phyloP scores from a whole-genome alignment of 257 asterid species.

The Scutellaria minor region DNA sequence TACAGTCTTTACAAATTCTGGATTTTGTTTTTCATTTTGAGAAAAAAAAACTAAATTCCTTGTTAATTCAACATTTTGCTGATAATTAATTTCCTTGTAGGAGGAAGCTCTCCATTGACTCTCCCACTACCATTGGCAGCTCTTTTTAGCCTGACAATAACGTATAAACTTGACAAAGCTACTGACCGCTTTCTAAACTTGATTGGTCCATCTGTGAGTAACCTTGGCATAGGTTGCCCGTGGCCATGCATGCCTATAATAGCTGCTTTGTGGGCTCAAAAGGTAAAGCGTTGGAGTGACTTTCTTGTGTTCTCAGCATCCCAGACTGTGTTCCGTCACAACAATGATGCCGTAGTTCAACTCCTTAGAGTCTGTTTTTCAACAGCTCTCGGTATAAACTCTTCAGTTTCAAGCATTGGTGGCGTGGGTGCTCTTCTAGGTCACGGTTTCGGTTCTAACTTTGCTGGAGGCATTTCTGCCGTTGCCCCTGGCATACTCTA shows the following conservation, averaged over 20 bases:
- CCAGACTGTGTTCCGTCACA: constrained; percentile 87
- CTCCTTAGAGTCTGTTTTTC: constrained; percentile 88
- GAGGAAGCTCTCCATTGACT: constrained; percentile 70
- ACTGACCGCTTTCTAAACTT: constrained; percentile 67
- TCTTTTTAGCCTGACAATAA: constrained; percentile 92
- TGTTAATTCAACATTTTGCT: constrained; percentile 26
- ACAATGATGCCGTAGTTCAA: constrained; percentile 80
- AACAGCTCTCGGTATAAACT: constrained; percentile 69
- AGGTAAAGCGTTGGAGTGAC: constrained; percentile 95
- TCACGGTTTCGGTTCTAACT: constrained; percentile 92
- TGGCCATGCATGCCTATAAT: constrained; percentile 98
- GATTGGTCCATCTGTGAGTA: constrained; percentile 70
- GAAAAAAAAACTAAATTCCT: not conserved
- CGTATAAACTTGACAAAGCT: constrained; percentile 74
- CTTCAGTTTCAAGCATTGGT: constrained; percentile 58
- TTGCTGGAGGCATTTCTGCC: constrained; percentile 69
- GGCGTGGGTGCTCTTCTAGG: constrained; percentile 96
- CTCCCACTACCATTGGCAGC: constrained; percentile 93
- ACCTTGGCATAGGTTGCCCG: constrained; percentile 85
- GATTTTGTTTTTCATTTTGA: not conserved
- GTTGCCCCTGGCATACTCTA: constrained; percentile 96
- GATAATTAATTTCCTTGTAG: constrained; percentile 50
- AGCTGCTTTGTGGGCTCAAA: constrained; percentile 86
- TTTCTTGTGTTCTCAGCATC: constrained; percentile 85
- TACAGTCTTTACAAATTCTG: not conserved